Base-by-base conservation (phyloP, 148 eudicot genomes). In the Talinum fruticosum region DNA sequence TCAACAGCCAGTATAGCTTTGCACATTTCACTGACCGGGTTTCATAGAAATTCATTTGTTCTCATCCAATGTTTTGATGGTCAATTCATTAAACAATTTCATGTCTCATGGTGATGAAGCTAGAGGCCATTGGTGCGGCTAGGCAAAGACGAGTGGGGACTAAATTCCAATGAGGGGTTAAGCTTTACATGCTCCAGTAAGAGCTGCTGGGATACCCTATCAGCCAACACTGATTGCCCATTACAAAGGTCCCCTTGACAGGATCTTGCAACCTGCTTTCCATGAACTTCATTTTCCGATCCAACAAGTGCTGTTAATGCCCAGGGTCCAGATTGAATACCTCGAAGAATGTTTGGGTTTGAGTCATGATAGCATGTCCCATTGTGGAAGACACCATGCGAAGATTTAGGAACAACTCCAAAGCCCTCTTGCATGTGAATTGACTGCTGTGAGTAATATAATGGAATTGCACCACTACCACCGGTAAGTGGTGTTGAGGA, bases 401-500 rank as follows among this genome's bases (percentile, higher is more conserved):
- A 86, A 24, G 89, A 83, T 76, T 79, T 87, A 36, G 88, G 89
- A 71, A 82, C 38, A 67, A 54, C 79, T 51, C 91, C 93, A 68
- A 84, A 84, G 28, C 86, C 87, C 69, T 87, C 96, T 73, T 87
- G 97, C 81, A 84, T 83, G 85, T 85, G 81, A 66, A 74, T 66
- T 12, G 85, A 84, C 62, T 89, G 98, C 33, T 87, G 87, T 28
- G 87, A 80, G 57, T 79, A 88, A 74, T 90, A 87, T 84, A 86
- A 87, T 45, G 93, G 91, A 76, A 91, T 85, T 69, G 93, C 81
- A 26, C 91, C 88, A 84, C 71, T 79, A 61, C 88, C 88, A 26
- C 96, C 88, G 3, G 96, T 86, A 71, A 89, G 93, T 41, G 98
- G 98, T 5, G 98, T 95, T 41, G 99, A 96, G 26, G 99, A 77